Base-by-base conservation (phyloP, 2,329 filamentous ascomycete genomes). In the Pseudogymnoascus sp. region DNA sequence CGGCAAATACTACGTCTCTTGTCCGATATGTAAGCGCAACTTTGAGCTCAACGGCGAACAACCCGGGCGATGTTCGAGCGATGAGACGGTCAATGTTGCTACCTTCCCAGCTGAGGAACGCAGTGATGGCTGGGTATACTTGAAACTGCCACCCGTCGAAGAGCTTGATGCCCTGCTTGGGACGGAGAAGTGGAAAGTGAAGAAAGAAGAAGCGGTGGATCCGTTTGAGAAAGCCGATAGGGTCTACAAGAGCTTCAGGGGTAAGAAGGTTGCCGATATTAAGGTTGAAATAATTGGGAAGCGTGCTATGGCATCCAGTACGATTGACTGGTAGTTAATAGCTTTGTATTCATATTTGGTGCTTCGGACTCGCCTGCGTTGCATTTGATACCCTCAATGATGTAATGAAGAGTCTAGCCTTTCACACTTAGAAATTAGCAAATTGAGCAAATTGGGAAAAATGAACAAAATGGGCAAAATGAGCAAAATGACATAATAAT, bases 11-110 rank as follows among this genome's bases (percentile, higher is more conserved):
- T 96, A 89, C 87, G 84, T 96, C 17, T 91, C 87, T 0, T 96
- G 91, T 72, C 92, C 92, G 0, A 86, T 88, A 75, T 92, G 96
- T 79, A 96, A 96, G 79, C 86, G 91, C 68, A 96, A 96, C 77
- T 96, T 89, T 74, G 86, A 91, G 72, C 84, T 96, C 47, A 81
- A 80, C 40, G 87, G 86, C 44, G 78, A 81, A 31, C 78, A 85
- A 61, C 82, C 84, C 0, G 91, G 91, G 1, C 80, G 83, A 17
- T 96, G 92, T 76, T 84, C 82, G 62, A 93, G 88, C 72, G 91
- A 96, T 74, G 80, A 83, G 35, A 80, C 80, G 19, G 81, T 95
- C 67, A 91, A 87, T 68, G 93, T 96, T 70, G 91, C 91, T 3
- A 93, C 88, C 0, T 96, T 96, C 74, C 83, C 83, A 0, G 86